phyloP scores from a whole-genome alignment of 306 rosid species.

The Medicago ruthenica region DNA sequence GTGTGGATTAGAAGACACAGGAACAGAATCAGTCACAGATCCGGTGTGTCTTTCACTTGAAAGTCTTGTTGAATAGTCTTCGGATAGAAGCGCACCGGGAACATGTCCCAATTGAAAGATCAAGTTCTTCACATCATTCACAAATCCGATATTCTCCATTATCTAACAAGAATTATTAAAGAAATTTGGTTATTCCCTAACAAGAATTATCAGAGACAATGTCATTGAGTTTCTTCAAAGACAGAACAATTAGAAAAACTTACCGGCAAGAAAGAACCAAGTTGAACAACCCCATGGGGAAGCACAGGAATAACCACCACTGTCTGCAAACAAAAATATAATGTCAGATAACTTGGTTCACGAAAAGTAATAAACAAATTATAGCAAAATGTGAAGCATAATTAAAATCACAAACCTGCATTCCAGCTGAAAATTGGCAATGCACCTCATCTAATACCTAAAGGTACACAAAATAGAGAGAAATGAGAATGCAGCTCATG shows the following conservation, averaged over 20 bases:
- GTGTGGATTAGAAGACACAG: slow-evolving; percentile 46
- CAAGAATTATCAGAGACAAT: background rate
- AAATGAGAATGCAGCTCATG: slow-evolving; percentile 28
- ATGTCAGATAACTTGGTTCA: background rate
- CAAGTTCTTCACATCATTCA: slow-evolving; percentile 72
- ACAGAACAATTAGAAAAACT: slow-evolving; percentile 46
- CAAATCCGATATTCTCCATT: slow-evolving; percentile 76
- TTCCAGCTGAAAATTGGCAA: slow-evolving; percentile 82
- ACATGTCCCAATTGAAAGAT: slow-evolving; percentile 76
- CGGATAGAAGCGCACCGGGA: slow-evolving; percentile 81
- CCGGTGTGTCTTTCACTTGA: slow-evolving; percentile 44
- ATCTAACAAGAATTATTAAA: slow-evolving; percentile 53
- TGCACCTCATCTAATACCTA: slow-evolving; percentile 82
- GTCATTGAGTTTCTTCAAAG: slow-evolving; percentile 21
- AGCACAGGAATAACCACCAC: slow-evolving; percentile 83
- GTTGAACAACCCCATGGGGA: slow-evolving; percentile 93
- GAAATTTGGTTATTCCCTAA: background rate
- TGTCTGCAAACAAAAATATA: slow-evolving; percentile 64
- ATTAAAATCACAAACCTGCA: slow-evolving; percentile 70
- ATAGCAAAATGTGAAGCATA: slow-evolving; percentile 17
- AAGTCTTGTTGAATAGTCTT: slow-evolving; percentile 60
- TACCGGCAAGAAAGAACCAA: slow-evolving; percentile 82
- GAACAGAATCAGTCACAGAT: slow-evolving; percentile 45
- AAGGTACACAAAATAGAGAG: slow-evolving; percentile 38
- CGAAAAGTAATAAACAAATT: slow-evolving; percentile 23